These are phyloP conservation scores for Nadsonia commutata DNA, from an alignment of 1,139 yeast genomes.

Conservation along the genomic window DNA sequence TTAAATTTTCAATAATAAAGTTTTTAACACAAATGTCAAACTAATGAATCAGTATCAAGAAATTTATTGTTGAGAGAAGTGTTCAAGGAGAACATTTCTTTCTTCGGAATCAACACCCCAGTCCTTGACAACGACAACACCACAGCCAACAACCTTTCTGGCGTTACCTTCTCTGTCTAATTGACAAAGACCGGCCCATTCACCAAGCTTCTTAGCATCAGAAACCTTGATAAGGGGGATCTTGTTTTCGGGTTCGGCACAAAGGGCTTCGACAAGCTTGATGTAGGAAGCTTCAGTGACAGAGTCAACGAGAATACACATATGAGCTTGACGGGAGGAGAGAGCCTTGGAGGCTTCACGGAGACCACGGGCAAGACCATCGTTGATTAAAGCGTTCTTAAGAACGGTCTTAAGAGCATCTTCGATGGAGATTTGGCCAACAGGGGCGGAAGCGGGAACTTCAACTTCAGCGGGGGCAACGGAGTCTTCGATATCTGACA, in stretches of 20 bases:
- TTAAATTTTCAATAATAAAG: not conserved
- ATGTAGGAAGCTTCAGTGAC: slow-evolving; percentile 96
- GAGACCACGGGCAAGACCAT: slow-evolving; percentile 99
- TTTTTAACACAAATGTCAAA: slow-evolving; percentile 16
- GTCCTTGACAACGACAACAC: slow-evolving; percentile 98
- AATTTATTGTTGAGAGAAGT: slow-evolving; percentile 74
- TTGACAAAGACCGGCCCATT: slow-evolving; percentile 99
- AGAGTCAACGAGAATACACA: slow-evolving; percentile 94
- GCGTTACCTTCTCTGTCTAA: slow-evolving; percentile 99
- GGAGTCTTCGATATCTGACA: slow-evolving; percentile 27
- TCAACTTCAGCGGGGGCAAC: slow-evolving; percentile 75
- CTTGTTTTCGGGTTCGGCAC: slow-evolving; percentile 94
- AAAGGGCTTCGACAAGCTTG: slow-evolving; percentile 97
- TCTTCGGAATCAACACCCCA: slow-evolving; percentile 99
- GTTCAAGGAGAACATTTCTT: slow-evolving; percentile 92
- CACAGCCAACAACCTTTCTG: slow-evolving; percentile 99
- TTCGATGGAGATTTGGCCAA: slow-evolving; percentile 89
- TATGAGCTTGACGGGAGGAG: slow-evolving; percentile 86
- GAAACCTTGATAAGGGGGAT: slow-evolving; percentile 98
- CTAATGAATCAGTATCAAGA: slow-evolving; percentile 17
- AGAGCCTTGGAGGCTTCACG: slow-evolving; percentile 99
- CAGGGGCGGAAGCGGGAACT: slow-evolving; percentile 59
- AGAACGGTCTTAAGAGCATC: slow-evolving; percentile 97
- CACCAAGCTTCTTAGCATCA: slow-evolving; percentile 99
- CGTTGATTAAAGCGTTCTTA: slow-evolving; percentile 96